Evolutionary conservation across 176 grass and related monocot species (phyloP), one percentile per base, ranked within the genome.

Genomic region (Triticum aestivum): DNA sequence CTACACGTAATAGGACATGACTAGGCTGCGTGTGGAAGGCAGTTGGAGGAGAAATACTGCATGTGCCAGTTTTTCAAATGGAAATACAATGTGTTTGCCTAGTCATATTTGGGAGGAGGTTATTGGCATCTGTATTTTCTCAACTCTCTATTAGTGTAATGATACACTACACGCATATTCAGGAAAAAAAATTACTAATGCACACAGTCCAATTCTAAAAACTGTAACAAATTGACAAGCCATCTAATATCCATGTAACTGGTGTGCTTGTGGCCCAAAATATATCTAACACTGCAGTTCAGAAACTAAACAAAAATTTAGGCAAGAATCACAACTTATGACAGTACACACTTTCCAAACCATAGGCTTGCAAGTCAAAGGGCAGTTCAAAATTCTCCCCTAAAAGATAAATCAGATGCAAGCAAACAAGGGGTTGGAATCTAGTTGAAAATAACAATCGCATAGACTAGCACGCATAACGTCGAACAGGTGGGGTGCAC

Each of bases 401-500:
- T 59, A 23, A 5, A 21, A 26, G 27, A 6, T 11, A 41, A 41
- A 62, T 61, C 59, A 64, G 78, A 44, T 18, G 37, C 78, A 80
- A 65, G 8, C 7, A 65, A 9, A 44, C 73, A 12, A 32, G 9
- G 3, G 38, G 7, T 42, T 41, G 34, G 34, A 27, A 62, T 61
- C 32, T 38, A 38, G 4, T 62, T 29, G 42, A 29, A 75, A 49
- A 47, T 29, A 30, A 26, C 23, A 10, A 78, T 34, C 30, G 17
- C 33, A 21, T 13, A 42, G 10, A 61, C n/a, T 75, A 75, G 73
- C 49, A 24, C 18, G 45, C 63, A 56, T 79, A 65, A 1, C 10
- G 81, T 80, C 81, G 88, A 76, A 45, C 76, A 87, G 24, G 18
- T 74, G 33, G 24, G 4, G 17, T 59, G 82, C 23, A 52, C 73